These are phyloP conservation scores for Venturia aucupariae DNA, from an alignment of 2,329 filamentous ascomycete genomes.

Conservation along the genomic window DNA sequence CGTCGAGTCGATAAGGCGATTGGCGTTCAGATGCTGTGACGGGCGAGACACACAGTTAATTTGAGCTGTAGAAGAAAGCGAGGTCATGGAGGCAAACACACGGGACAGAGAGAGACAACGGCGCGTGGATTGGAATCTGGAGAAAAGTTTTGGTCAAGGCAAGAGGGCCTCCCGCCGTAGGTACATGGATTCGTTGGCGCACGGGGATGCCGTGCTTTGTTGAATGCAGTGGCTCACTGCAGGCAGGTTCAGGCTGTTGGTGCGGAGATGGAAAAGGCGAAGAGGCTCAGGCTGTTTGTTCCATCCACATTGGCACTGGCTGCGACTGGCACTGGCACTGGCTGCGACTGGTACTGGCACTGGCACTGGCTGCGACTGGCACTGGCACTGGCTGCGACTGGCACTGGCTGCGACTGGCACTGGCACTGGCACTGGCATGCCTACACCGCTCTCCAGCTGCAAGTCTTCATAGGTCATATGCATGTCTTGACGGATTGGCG, in stretches of 20 bases:
- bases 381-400: no score
- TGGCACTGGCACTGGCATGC: no score
- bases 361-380: no score
- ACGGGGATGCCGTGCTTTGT: not conserved
- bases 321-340: no score
- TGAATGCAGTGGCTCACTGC: not conserved
- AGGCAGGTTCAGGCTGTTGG: not conserved
- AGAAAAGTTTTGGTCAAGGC: not conserved
- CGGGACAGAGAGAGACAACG: not conserved
- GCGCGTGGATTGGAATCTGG: not conserved
- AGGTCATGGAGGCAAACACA: not conserved
- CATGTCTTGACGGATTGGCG: no score
- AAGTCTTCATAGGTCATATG: no score
- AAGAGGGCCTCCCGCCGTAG: not conserved
- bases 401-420: no score
- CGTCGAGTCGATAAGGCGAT: constrained; percentile 7
- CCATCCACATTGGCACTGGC: no score
- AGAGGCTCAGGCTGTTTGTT: no score
- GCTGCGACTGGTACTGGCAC: no score
- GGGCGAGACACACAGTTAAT: not conserved
- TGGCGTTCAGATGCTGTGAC: not conserved
- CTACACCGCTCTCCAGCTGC: no score
- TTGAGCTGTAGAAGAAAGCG: not conserved
- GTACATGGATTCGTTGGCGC: constrained; percentile 1
- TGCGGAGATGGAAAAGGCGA: not conserved